Conservation (phyloP, 1,284 basidiomycete species). For the Cystobasidium slooffiae region DNA sequence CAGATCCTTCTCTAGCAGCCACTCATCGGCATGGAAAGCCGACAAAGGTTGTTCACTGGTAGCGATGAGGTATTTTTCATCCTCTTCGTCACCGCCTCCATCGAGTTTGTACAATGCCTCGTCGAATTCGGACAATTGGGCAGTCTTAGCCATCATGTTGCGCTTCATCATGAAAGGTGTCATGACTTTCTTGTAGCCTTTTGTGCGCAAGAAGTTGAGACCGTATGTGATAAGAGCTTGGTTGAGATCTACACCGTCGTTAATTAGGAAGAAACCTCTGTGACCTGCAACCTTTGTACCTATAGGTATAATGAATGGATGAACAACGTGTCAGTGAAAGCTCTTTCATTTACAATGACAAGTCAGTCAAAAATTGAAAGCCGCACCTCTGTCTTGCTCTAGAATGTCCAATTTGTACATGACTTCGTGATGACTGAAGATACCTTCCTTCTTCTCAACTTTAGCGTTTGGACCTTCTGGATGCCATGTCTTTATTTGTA, state of each 20-base stretch:
- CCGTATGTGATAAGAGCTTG: constrained; percentile 95
- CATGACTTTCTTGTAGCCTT: constrained; percentile 89
- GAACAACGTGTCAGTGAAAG: not conserved
- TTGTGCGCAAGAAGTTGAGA: constrained; percentile 84
- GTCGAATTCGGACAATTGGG: constrained; percentile 96
- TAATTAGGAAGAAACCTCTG: constrained; percentile 92
- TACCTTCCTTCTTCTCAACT: constrained; percentile 64
- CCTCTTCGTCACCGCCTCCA: constrained; percentile 62
- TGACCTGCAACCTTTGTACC: constrained; percentile 92
- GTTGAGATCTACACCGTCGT: constrained; percentile 95
- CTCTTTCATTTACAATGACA: not conserved
- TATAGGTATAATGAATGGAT: constrained; percentile 53
- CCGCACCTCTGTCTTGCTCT: constrained; percentile 87
- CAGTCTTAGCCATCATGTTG: constrained; percentile 95
- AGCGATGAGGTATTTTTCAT: constrained; percentile 98
- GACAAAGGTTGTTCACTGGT: constrained; percentile 99
- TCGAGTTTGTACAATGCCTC: constrained; percentile 89
- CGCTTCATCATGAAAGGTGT: constrained; percentile 99
- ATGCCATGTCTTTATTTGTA: constrained; percentile 76
- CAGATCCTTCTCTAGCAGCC: constrained; percentile 92
- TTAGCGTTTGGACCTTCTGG: constrained; percentile 72
- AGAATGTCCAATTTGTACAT: constrained; percentile 89
- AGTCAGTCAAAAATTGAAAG: not conserved
- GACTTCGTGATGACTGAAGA: constrained; percentile 96
- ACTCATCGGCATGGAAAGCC: constrained; percentile 91